A percentile compares a stretch with the other conserved stretches of the same genome.
Evolutionary conservation across 345 rosid genomes (phyloP).

Genomic region (Noccaea caerulescens): DNA sequence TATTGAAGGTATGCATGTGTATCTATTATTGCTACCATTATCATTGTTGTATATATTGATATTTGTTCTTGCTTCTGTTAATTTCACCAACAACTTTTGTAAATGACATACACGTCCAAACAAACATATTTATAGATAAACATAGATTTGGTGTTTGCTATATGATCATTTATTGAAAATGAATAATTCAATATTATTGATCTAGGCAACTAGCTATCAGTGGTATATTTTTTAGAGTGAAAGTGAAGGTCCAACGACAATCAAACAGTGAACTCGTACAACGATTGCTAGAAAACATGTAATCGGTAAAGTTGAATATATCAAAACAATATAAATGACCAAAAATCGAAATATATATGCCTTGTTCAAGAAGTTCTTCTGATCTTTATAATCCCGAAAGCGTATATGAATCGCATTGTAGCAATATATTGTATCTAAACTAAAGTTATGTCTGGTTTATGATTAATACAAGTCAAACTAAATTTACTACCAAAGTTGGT

Average conservation of each 20-base stretch:
- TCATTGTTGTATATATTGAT: slow-evolving; percentile 20
- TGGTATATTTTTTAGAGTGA: too few relatives aligned
- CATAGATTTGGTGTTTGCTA: slow-evolving; percentile 16
- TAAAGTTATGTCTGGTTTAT: not conserved
- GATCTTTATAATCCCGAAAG: not conserved
- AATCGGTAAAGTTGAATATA: too few relatives aligned
- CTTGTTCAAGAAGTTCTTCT: not conserved
- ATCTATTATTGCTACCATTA: slow-evolving; percentile 23
- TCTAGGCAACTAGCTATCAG: not conserved
- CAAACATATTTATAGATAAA: slow-evolving; percentile 6
- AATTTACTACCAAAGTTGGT: not conserved
- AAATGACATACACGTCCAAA: slow-evolving; percentile 36
- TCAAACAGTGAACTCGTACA: too few relatives aligned
- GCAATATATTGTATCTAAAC: not conserved
- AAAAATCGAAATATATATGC: not conserved
- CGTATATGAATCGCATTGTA: not conserved
- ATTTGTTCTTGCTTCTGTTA: slow-evolving; percentile 24
- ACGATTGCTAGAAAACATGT: too few relatives aligned
- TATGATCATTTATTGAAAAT: slow-evolving; percentile 6
- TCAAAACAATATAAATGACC: too few relatives aligned
- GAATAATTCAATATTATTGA: not conserved
- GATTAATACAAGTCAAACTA: not conserved
- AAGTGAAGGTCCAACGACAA: too few relatives aligned
- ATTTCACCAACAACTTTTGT: slow-evolving; percentile 35
- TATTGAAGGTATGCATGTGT: slow-evolving; percentile 37